These are phyloP conservation scores for Zymoseptoria passerinii DNA, from an alignment of 2,329 filamentous ascomycete species.

Conservation along the genomic window DNA sequence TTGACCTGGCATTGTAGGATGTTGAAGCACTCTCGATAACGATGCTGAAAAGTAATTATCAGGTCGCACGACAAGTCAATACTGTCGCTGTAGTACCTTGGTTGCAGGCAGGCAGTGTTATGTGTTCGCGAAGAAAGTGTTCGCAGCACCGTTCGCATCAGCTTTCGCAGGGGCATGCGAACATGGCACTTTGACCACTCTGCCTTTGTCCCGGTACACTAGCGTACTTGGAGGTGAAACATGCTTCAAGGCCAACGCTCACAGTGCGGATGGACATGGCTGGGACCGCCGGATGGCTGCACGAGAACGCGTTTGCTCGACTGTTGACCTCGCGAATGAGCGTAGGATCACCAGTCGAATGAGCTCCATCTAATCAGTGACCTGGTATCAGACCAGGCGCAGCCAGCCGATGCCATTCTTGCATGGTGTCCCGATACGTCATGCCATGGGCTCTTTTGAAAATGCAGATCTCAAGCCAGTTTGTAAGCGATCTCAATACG, in stretches of 20 bases:
- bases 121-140: constrained; percentile 14
- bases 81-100: constrained; percentile 4
- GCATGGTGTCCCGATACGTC: neutral
- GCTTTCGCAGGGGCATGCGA: neutral
- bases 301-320: neutral
- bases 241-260: neutral
- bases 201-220: neutral
- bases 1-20: neutral
- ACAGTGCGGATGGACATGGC: neutral
- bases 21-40: neutral
- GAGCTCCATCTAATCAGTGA: neutral
- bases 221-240: neutral
- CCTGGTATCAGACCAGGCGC: neutral
- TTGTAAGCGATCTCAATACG: neutral
- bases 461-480: neutral
- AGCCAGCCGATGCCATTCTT: neutral
- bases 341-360: neutral
- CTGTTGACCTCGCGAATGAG: neutral
- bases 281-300: neutral
- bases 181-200: neutral
- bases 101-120: constrained; percentile 6
- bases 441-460: neutral
- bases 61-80: constrained; percentile 11
- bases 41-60: neutral
- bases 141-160: constrained; percentile 18